Percentiles rank a stretch among this genome's conserved stretches.
Conservation (phyloP, 345 rosid species). For the Citrus medica region DNA sequence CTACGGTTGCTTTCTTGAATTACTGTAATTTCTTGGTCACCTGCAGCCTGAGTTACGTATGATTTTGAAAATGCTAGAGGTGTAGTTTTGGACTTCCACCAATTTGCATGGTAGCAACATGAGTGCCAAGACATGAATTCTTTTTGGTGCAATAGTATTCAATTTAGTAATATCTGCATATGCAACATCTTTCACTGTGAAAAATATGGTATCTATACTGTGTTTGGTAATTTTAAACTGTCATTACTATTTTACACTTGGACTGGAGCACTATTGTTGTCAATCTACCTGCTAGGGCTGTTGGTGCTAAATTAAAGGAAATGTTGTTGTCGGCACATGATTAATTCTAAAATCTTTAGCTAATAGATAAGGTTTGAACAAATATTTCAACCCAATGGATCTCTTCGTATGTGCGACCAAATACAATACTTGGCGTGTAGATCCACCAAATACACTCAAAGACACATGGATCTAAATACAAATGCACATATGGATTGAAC, state of each 20-base stretch:
- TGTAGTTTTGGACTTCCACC: not conserved
- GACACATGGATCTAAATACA: not conserved
- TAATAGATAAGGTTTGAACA: not conserved
- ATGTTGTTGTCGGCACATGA: not conserved
- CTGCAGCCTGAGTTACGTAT: not conserved
- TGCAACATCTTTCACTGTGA: too few species aligned
- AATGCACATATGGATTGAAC: not conserved
- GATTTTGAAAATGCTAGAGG: not conserved
- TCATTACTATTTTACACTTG: not conserved
- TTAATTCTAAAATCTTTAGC: not conserved
- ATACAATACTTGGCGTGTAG: not conserved
- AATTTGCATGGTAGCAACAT: not conserved
- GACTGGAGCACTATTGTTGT: not conserved
- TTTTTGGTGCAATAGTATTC: too few species aligned
- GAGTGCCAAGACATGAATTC: too few species aligned
- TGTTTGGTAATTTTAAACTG: not conserved
- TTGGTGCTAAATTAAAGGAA: not conserved
- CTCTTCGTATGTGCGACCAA: not conserved
- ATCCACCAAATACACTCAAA: not conserved
- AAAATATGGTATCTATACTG: not conserved
- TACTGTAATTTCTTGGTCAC: not conserved
- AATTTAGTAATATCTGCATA: too few species aligned
- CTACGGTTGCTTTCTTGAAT: not conserved
- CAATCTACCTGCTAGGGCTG: not conserved
- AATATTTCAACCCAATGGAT: not conserved